Conservation (phyloP, 1,139 yeast species). For the Pichia sp. region DNA sequence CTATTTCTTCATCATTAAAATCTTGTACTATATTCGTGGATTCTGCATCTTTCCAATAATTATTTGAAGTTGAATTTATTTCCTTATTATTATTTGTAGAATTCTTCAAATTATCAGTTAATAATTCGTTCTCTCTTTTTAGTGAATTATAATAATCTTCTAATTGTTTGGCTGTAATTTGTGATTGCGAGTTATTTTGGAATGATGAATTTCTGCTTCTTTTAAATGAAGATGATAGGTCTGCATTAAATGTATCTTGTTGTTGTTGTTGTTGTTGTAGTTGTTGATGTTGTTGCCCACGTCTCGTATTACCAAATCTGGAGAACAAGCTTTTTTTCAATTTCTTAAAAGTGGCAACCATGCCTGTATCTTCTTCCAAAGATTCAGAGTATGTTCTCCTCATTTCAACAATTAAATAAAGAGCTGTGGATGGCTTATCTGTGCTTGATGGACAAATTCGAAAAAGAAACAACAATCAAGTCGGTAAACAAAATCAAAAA, state of each 20-base stretch:
- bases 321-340: background rate
- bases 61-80: background rate
- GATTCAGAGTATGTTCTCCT: background rate
- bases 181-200: constrained; percentile 2
- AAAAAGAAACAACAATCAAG: too few species aligned
- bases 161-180: constrained; percentile 24
- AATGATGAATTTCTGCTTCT: constrained; percentile 3
- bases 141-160: constrained; percentile 25
- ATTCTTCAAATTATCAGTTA: constrained; percentile 15
- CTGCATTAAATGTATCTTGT: too few species aligned
- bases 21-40: constrained; percentile 14
- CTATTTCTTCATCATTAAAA: background rate
- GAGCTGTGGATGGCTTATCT: too few species aligned
- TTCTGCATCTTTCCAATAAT: constrained; percentile 13
- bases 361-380: background rate
- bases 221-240: too few species aligned
- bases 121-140: constrained; percentile 18
- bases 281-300: background rate
- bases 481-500: too few species aligned
- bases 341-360: background rate
- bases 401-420: background rate
- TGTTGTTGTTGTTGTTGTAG: background rate
- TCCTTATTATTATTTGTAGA: background rate
- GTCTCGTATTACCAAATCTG: background rate
- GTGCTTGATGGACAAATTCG: too few species aligned